Base-by-base conservation (phyloP, 2,329 filamentous ascomycete species). In the Phoma herbarum region DNA sequence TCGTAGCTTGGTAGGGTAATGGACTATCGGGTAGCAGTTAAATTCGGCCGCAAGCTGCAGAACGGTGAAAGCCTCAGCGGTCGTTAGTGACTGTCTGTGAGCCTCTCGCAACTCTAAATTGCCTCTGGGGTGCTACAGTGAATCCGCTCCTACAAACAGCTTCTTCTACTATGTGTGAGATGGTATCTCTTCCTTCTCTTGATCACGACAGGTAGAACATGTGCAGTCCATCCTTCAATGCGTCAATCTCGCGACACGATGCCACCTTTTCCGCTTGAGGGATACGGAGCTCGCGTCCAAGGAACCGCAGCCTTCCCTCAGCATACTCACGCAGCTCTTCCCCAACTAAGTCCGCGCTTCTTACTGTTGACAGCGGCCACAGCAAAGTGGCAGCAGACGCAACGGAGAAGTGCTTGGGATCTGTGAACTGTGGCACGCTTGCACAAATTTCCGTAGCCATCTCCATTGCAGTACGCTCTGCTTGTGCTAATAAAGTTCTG, bases 361-460 rank as follows among this genome's bases (percentile, higher is more conserved):
- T 37, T 9, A 58, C 49, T 1, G 53, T 49, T 11, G 62, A 66
- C 16, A 64, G 39, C 3, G 60, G 57, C 52, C 56, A 60, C 12
- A 61, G 31, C 4, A 64, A 23, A 1, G 58, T 57, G 10, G 60
- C 58, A 37, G 57, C 54, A 12, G 47, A 50, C 10, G 60, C 50
- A 20, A 50, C 11, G 7, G 42, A 45, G 16, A 45, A 52, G 26
- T 50, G 28, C 9, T 26, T 39, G 14, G 62, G 41, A 12, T 45
- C 20, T 5, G 41, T 42, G 25, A 61, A 54, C 20, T 64, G 59
- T 1, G 64, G 45, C 5, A 64, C 48, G 31, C 50, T 61, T 12
- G 58, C 63, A 28, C 59, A 62, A 11, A 65, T 65, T n/a, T 59
- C 56, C 1, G 33, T 22, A 2, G 61, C 52, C 51, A 60, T 57